A percentile compares a stretch with the other conserved stretches of the same genome.
phyloP scores from a whole-genome alignment of 2,329 filamentous ascomycete genomes.

The Fusarium graminum region DNA sequence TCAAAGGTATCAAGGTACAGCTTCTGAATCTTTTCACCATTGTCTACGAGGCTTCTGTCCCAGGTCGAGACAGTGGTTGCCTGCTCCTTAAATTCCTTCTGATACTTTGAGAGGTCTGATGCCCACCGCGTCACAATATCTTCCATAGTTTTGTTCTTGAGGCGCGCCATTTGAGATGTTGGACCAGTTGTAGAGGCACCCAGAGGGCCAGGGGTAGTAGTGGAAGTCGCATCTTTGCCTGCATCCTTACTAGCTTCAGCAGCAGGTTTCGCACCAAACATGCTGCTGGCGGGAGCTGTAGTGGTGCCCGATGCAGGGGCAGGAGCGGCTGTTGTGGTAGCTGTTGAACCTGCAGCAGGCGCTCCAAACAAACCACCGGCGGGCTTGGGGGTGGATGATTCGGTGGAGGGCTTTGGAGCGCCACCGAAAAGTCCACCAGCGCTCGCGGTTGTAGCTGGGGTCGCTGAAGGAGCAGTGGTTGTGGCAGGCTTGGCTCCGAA shows the following conservation, averaged over 20 bases:
- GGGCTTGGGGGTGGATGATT: constrained; percentile 44
- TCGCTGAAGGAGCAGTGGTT: constrained; percentile 47
- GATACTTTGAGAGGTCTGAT: constrained; percentile 92
- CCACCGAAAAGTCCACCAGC: constrained; percentile 47
- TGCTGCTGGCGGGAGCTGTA: constrained; percentile 50
- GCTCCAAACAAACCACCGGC: constrained; percentile 47
- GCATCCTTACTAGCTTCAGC: constrained; percentile 50
- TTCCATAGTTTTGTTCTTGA: constrained; percentile 99
- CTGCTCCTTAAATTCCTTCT: constrained; percentile 95
- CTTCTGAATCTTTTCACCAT: constrained; percentile 94
- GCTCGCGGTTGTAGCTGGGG: constrained; percentile 48
- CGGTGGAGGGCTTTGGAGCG: constrained; percentile 41
- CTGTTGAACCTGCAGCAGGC: constrained; percentile 38
- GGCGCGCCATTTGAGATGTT: constrained; percentile 83
- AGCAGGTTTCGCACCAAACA: constrained; percentile 55
- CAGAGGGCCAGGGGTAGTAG: constrained; percentile 59
- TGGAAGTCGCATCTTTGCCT: constrained; percentile 50
- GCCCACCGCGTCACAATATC: constrained; percentile 99
- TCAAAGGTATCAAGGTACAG: constrained; percentile 93
- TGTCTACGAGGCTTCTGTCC: constrained; percentile 93
- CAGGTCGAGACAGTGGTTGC: constrained; percentile 88
- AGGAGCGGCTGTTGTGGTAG: constrained; percentile 47
- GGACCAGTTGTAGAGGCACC: constrained; percentile 84
- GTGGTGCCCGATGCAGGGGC: constrained; percentile 49
- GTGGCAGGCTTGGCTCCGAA: constrained; percentile 53